These are phyloP conservation scores for Ophidiomyces ophidiicola DNA, from an alignment of 2,329 filamentous ascomycete genomes.

Conservation along the genomic window DNA sequence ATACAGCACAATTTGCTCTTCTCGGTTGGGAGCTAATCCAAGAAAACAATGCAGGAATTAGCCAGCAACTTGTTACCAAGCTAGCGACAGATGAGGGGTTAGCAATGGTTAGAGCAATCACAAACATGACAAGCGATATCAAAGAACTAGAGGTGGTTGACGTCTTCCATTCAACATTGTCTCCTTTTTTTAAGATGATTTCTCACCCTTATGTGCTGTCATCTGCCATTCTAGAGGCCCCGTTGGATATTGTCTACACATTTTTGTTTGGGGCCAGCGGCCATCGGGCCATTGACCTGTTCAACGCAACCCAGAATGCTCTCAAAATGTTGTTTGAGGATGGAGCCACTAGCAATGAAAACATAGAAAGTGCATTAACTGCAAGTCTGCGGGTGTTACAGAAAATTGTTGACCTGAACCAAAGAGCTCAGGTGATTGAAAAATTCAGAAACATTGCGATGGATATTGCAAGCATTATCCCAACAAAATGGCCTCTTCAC, in stretches of 20 bases:
- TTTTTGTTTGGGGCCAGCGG: constrained; percentile 35
- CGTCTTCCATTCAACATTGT: constrained; percentile 20
- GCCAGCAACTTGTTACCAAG: constrained; percentile 22
- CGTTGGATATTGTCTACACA: constrained; percentile 35
- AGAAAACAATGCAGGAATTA: constrained; percentile 17
- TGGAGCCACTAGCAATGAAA: constrained; percentile 10
- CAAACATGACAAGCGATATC: constrained; percentile 15
- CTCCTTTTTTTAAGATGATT: constrained; percentile 32
- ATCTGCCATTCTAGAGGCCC: constrained; percentile 33
- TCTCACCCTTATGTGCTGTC: constrained; percentile 32
- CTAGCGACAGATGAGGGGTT: constrained; percentile 24
- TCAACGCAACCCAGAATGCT: constrained; percentile 14
- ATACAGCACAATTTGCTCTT: constrained; percentile 18
- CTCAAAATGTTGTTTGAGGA: background rate
- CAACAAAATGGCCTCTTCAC: background rate
- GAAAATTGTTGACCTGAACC: constrained; percentile 28
- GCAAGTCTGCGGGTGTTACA: constrained; percentile 19
- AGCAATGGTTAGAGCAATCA: constrained; percentile 21
- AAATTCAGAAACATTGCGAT: constrained; percentile 15
- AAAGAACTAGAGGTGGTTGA: constrained; percentile 16
- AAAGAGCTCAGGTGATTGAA: constrained; percentile 26
- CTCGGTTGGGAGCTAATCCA: constrained; percentile 17
- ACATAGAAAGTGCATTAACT: constrained; percentile 13
- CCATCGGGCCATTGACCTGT: constrained; percentile 26
- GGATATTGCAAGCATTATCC: constrained; percentile 11